These are phyloP conservation scores for Botrytis squamosa DNA, from an alignment of 2,329 filamentous ascomycete genomes.

Conservation along the genomic window DNA sequence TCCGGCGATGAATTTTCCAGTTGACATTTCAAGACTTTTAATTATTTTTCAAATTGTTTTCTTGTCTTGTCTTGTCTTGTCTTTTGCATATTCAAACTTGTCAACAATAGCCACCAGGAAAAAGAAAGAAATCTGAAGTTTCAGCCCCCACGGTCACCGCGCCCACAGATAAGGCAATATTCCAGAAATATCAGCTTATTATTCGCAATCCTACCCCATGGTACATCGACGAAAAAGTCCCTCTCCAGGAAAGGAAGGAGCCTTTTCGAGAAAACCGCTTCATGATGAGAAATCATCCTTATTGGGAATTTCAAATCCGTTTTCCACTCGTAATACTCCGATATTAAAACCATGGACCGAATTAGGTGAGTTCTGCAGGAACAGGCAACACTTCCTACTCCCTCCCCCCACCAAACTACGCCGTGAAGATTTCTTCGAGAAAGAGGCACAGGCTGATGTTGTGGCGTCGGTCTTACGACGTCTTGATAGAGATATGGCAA, in stretches of 20 bases:
- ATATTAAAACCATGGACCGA: background rate
- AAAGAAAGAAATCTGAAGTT: background rate
- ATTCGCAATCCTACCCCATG: background rate
- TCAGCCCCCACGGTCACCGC: background rate
- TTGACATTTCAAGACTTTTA: background rate
- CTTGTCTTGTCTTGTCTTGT: background rate
- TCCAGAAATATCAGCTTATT: slow-evolving; percentile 7
- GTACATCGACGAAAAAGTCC: slow-evolving; percentile 5
- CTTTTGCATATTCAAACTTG: background rate
- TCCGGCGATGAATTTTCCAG: background rate
- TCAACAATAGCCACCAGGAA: background rate
- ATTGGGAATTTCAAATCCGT: background rate
- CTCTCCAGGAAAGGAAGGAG: slow-evolving; percentile 13
- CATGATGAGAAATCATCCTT: background rate
- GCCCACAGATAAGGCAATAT: background rate
- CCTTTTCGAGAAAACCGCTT: background rate
- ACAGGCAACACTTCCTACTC: background rate
- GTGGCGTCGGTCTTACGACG: slow-evolving; percentile 18
- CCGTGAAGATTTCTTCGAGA: background rate
- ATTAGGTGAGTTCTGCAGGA: slow-evolving; percentile 13
- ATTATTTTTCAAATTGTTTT: background rate
- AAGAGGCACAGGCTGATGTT: slow-evolving; percentile 21
- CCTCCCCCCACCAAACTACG: background rate
- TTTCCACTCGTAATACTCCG: background rate
- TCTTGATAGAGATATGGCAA: slow-evolving; percentile 28